Evolutionary conservation across 305 asterid species (phyloP).

Genomic region (Nicotiana rustica): DNA sequence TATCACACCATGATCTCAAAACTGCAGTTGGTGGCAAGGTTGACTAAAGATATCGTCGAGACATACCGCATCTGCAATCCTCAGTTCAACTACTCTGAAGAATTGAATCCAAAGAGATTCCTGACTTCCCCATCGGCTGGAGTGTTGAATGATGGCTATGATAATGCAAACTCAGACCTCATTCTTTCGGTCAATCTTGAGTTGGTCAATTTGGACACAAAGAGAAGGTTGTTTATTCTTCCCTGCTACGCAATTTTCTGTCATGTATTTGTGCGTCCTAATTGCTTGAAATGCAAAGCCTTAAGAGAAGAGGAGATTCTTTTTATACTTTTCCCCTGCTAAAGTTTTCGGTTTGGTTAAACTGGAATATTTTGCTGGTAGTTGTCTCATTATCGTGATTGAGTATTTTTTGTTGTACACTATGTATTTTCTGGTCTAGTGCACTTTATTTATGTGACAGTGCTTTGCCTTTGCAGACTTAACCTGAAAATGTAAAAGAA

Average conservation of each 20-base stretch:
- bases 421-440: constrained; percentile 23
- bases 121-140: constrained; percentile 93
- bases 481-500: constrained; percentile 30
- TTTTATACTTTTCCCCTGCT: not conserved
- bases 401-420: constrained; percentile 27
- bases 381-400: constrained; percentile 34
- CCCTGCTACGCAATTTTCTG: constrained; percentile 33
- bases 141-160: constrained; percentile 86
- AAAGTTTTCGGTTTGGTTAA: constrained; percentile 8
- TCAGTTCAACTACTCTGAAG: constrained; percentile 76
- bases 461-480: constrained; percentile 28
- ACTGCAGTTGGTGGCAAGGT: constrained; percentile 88
- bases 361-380: not conserved
- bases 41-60: constrained; percentile 91
- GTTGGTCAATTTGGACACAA: constrained; percentile 72
- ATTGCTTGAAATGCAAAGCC: constrained; percentile 20
- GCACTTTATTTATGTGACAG: constrained; percentile 28
- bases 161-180: constrained; percentile 93
- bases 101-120: constrained; percentile 87
- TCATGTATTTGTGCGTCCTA: constrained; percentile 14
- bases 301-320: constrained; percentile 30
- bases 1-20: constrained; percentile 34
- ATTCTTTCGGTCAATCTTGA: constrained; percentile 77
- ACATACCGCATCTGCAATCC: constrained; percentile 90
- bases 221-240: constrained; percentile 68